phyloP scores from a whole-genome alignment of 768 basidiomycete species.

The Leccinum fibrillosum region DNA sequence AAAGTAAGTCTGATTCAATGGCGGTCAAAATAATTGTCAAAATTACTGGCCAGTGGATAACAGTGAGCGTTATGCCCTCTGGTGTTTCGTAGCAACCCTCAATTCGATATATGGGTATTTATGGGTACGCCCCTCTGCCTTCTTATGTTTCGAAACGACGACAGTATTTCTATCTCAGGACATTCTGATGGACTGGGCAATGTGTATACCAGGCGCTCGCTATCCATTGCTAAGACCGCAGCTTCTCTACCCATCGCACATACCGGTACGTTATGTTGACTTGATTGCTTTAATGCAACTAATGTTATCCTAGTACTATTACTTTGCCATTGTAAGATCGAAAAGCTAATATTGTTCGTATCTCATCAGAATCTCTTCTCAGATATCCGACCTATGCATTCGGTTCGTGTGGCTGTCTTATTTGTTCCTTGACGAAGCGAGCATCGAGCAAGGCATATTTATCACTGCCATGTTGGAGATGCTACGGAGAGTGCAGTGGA shows the following conservation, averaged over 20 bases:
- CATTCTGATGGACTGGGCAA: slow-evolving; percentile 87
- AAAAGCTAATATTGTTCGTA: neutral
- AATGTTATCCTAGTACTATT: slow-evolving; percentile 54
- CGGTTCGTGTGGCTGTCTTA: slow-evolving; percentile 86
- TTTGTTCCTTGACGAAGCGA: slow-evolving; percentile 50
- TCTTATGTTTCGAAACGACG: neutral
- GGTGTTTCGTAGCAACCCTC: slow-evolving; percentile 59
- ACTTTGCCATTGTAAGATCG: slow-evolving; percentile 65
- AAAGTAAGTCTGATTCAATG: slow-evolving; percentile 36
- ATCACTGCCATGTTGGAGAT: slow-evolving; percentile 72
- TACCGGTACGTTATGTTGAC: slow-evolving; percentile 44
- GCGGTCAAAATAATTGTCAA: neutral
- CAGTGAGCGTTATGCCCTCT: slow-evolving; percentile 59
- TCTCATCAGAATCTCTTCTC: neutral
- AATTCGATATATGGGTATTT: slow-evolving; percentile 68
- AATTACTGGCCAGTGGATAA: slow-evolving; percentile 23
- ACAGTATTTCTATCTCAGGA: slow-evolving; percentile 48
- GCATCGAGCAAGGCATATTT: slow-evolving; percentile 57
- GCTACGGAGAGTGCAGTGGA: slow-evolving; percentile 85
- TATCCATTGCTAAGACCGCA: slow-evolving; percentile 70
- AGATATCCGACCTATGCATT: slow-evolving; percentile 70
- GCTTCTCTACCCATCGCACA: slow-evolving; percentile 63
- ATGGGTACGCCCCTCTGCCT: slow-evolving; percentile 61
- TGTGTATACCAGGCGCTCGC: slow-evolving; percentile 55
- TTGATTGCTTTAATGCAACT: neutral